Percentiles rank a stretch among this genome's conserved stretches.
phyloP scores from a whole-genome alignment of 2,329 filamentous ascomycete genomes.

The Colletotrichum chlorophyti region DNA sequence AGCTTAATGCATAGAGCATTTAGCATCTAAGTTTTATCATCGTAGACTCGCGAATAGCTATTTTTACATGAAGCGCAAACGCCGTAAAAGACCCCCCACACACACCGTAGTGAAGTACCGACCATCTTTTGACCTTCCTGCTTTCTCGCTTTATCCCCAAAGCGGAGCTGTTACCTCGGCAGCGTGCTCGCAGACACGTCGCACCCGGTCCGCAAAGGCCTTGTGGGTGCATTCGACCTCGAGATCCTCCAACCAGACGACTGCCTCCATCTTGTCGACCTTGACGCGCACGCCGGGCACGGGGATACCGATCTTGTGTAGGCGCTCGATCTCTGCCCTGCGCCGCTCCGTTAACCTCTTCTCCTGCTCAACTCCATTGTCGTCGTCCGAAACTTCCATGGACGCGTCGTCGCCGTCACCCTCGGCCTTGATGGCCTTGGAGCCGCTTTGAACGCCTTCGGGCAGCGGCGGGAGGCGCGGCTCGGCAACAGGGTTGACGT shows the following conservation, averaged over 20 bases:
- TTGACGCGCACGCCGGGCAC: slow-evolving; percentile 88
- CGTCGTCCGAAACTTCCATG: slow-evolving; percentile 31
- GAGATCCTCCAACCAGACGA: slow-evolving; percentile 89
- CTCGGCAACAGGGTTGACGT: slow-evolving; percentile 77
- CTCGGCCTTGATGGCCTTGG: slow-evolving; percentile 38
- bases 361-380: slow-evolving; percentile 37
- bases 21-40: neutral
- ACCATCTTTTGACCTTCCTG: neutral
- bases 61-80: too few species aligned
- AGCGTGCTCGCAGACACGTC: slow-evolving; percentile 87
- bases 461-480: slow-evolving; percentile 58
- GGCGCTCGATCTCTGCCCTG: slow-evolving; percentile 73
- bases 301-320: slow-evolving; percentile 86
- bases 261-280: slow-evolving; percentile 86
- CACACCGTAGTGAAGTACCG: too few species aligned
- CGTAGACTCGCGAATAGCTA: too few species aligned
- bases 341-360: slow-evolving; percentile 61
- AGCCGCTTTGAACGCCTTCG: slow-evolving; percentile 17
- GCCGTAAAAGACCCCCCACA: neutral
- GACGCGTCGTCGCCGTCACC: slow-evolving; percentile 31
- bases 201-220: slow-evolving; percentile 82
- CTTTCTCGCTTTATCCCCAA: slow-evolving; percentile 51
- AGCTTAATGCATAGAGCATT: slow-evolving; percentile 28
- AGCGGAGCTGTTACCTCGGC: slow-evolving; percentile 86
- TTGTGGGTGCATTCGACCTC: slow-evolving; percentile 87